These are phyloP conservation scores for Rhododendron williamsianum DNA, from an alignment of 148 eudicot genomes.

Conservation along the genomic window DNA sequence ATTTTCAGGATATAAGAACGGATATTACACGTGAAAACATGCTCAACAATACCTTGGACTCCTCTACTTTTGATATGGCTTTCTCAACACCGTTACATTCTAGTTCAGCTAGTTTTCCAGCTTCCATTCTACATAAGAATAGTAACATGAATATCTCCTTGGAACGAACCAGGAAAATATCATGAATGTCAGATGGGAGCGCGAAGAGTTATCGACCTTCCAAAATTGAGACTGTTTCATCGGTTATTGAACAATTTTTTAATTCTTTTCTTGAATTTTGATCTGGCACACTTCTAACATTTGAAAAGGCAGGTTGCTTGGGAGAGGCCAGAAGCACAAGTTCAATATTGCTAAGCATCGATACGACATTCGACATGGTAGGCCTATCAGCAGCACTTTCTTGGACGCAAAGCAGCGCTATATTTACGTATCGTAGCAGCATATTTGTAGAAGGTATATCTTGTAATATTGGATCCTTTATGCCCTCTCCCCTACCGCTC, in stretches of 20 bases:
- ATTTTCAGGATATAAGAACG: neutral
- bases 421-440: slow-evolving; percentile 1
- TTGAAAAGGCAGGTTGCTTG: neutral
- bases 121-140: neutral
- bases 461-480: neutral
- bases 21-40: neutral
- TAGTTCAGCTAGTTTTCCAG: neutral
- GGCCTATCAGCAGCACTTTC: slow-evolving; percentile 1
- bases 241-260: neutral
- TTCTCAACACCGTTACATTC: neutral
- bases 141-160: neutral
- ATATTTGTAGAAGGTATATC: neutral
- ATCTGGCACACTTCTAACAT: neutral
- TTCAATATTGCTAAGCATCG: neutral
- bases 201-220: neutral
- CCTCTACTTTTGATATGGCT: neutral
- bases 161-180: neutral
- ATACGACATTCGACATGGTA: neutral
- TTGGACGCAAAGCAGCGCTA: slow-evolving; percentile 10
- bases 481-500: neutral
- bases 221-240: neutral
- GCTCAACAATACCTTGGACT: neutral
- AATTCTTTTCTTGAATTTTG: neutral
- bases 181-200: neutral
- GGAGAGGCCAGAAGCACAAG: neutral